Evolutionary conservation across 768 basidiomycete species (phyloP).

Genomic region (Kwoniella sp.): DNA sequence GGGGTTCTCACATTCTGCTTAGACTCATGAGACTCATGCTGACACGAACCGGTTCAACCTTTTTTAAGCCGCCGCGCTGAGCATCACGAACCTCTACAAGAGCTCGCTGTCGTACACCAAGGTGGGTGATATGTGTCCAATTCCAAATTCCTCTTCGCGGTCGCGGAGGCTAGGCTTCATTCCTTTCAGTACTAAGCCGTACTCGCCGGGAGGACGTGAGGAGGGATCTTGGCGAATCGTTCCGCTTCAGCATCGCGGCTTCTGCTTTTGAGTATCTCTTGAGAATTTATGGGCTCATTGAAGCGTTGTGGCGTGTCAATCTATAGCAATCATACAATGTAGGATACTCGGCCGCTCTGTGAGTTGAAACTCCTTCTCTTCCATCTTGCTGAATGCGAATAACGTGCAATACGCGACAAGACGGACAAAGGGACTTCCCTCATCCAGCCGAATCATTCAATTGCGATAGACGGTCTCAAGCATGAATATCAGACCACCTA

Average conservation of each 20-base stretch:
- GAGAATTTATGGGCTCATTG: too few relatives aligned
- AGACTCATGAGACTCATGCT: too few relatives aligned
- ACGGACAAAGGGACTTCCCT: not conserved
- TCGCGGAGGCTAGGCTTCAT: not conserved
- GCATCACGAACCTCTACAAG: slow-evolving; percentile 52
- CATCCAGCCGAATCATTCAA: not conserved
- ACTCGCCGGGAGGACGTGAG: too few relatives aligned
- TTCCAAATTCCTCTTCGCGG: not conserved
- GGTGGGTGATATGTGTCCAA: too few relatives aligned
- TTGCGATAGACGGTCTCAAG: slow-evolving; percentile 8
- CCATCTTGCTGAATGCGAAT: not conserved
- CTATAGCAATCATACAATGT: slow-evolving; percentile 49
- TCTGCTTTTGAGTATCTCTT: too few relatives aligned
- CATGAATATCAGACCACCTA: not conserved
- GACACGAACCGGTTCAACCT: not conserved
- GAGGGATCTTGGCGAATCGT: too few relatives aligned
- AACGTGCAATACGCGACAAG: not conserved
- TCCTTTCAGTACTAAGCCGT: slow-evolving; percentile 16
- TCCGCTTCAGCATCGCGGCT: too few relatives aligned
- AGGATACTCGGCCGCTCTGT: slow-evolving; percentile 46
- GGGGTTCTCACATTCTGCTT: too few relatives aligned
- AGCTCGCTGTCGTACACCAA: slow-evolving; percentile 43
- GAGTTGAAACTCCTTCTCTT: slow-evolving; percentile 14
- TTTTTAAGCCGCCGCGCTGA: slow-evolving; percentile 41
- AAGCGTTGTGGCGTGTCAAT: too few relatives aligned